These are phyloP conservation scores for Cydonia oblonga DNA, from an alignment of 331 rosid species.

Conservation along the genomic window DNA sequence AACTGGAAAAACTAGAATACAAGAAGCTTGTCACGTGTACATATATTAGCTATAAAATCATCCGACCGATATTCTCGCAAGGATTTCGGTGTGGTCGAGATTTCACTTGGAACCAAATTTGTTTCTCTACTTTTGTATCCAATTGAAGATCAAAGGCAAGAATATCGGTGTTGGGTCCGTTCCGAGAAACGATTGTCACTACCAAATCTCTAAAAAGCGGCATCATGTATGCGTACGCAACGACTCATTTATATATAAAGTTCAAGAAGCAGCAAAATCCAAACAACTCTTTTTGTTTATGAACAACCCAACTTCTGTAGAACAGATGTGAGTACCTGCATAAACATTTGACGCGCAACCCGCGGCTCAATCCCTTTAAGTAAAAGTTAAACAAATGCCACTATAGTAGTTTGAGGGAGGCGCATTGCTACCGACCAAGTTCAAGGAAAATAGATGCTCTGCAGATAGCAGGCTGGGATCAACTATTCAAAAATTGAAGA, in stretches of 20 bases:
- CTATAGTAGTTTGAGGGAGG: slow-evolving; percentile 36
- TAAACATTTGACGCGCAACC: slow-evolving; percentile 31
- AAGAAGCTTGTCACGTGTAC: background rate
- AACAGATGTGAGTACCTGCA: slow-evolving; percentile 55
- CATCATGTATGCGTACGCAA: background rate
- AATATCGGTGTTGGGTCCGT: background rate
- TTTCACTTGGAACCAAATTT: background rate
- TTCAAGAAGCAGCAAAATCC: background rate
- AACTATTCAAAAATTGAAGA: slow-evolving; percentile 55
- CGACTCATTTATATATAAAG: background rate
- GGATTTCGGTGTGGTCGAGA: background rate
- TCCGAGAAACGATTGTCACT: background rate
- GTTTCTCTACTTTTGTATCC: background rate
- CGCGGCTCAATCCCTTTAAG: slow-evolving; percentile 32
- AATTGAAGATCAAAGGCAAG: background rate
- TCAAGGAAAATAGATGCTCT: slow-evolving; percentile 45
- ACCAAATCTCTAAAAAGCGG: background rate
- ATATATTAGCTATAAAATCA: too few relatives aligned
- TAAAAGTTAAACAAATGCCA: slow-evolving; percentile 27
- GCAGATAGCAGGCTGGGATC: slow-evolving; percentile 47
- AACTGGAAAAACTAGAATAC: background rate
- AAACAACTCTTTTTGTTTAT: background rate
- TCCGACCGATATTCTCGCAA: too few relatives aligned
- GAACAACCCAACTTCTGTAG: slow-evolving; percentile 24
- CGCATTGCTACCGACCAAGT: slow-evolving; percentile 43